Evolutionary conservation across 2,329 filamentous ascomycete species (phyloP).

Genomic region (Fonsecaea nubica): DNA sequence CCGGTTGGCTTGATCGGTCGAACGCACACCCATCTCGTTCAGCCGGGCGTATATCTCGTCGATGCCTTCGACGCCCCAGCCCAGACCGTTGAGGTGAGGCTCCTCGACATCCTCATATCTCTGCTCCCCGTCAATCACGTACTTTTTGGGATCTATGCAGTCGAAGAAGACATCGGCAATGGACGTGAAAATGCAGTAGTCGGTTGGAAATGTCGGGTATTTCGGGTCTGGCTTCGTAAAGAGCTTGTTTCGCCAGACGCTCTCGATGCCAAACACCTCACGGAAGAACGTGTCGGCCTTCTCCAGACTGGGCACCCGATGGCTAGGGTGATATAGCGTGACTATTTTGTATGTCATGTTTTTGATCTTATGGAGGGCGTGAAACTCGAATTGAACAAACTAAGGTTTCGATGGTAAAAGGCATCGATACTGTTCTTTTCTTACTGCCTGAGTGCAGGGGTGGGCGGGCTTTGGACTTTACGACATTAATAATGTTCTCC

Average conservation of each 20-base stretch:
- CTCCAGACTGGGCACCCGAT: background rate
- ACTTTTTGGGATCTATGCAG: slow-evolving; percentile 12
- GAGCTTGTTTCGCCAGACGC: no score
- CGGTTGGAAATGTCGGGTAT: background rate
- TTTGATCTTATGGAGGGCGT: no score
- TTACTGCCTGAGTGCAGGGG: no score
- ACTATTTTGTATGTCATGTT: background rate
- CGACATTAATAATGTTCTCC: no score
- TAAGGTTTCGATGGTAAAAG: no score
- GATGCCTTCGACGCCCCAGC: background rate
- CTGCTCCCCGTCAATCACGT: background rate
- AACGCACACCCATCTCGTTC: background rate
- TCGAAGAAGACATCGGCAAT: slow-evolving; percentile 11
- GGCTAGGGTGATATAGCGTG: background rate
- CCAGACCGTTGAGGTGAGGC: background rate
- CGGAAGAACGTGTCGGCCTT: background rate
- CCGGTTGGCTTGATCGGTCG: background rate
- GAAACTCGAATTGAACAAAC: no score
- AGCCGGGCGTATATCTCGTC: background rate
- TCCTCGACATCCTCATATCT: background rate
- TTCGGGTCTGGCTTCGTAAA: background rate
- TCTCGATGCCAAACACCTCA: background rate
- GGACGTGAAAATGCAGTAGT: background rate
- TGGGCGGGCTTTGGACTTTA: no score
- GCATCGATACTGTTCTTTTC: no score